Conservation (phyloP, 2,329 filamentous ascomycete species). For the Diaporthe capsici region DNA sequence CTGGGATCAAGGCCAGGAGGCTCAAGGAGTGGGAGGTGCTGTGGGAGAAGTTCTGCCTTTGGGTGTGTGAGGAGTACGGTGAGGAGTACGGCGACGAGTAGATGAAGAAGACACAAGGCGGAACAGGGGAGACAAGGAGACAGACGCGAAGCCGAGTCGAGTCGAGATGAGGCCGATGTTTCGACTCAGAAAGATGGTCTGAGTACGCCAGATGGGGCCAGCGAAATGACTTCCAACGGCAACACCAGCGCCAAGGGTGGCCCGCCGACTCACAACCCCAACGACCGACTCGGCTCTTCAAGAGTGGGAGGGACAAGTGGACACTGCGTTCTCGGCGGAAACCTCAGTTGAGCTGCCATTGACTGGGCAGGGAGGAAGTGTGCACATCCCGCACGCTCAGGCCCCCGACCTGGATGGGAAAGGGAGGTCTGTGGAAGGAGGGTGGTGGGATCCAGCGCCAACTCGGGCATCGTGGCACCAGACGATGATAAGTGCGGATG, state of each 20-base stretch:
- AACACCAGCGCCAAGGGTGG: neutral
- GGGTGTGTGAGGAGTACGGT: constrained; percentile 85
- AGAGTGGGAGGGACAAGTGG: neutral
- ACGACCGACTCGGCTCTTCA: neutral
- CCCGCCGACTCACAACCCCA: neutral
- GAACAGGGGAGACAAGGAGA: neutral
- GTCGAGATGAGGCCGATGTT: neutral
- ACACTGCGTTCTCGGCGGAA: neutral
- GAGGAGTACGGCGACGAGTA: constrained; percentile 69
- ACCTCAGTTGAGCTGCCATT: too few relatives aligned
- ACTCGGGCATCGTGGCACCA: neutral
- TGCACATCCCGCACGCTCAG: neutral
- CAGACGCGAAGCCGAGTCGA: neutral
- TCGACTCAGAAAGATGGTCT: neutral
- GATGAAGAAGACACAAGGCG: constrained; percentile 40
- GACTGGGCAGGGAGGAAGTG: neutral
- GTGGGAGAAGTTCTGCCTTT: constrained; percentile 93
- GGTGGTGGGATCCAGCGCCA: neutral
- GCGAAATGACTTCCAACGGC: neutral
- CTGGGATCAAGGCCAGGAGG: constrained; percentile 77
- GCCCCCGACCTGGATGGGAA: neutral
- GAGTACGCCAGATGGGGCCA: neutral
- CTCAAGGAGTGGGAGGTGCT: constrained; percentile 84
- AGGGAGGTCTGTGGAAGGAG: neutral
- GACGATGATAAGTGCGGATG: neutral